Evolutionary conservation across 495 filamentous ascomycete genomes (phyloP).

Genomic region (Lindgomyces ingoldianus): DNA sequence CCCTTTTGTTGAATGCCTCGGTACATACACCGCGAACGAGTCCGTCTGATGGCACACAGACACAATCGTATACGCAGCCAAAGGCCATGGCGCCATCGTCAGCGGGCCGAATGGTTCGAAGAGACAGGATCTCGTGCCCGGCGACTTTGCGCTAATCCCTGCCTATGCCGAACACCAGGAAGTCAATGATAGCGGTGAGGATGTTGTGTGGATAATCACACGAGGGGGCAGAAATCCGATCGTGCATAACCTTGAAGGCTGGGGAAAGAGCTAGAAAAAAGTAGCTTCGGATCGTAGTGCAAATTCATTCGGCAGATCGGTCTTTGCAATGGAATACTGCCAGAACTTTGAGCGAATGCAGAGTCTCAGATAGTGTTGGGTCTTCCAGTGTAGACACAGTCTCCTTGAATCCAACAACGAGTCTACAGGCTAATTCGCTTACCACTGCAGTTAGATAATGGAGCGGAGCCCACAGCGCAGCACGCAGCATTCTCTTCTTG

Average conservation of each 20-base stretch:
- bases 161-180: slow-evolving; percentile 67
- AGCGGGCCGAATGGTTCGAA: slow-evolving; percentile 48
- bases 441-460: too few species aligned
- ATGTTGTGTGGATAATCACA: slow-evolving; percentile 62
- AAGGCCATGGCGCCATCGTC: slow-evolving; percentile 53
- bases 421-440: too few species aligned
- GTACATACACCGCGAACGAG: neutral
- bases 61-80: slow-evolving; percentile 56
- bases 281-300: too few species aligned
- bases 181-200: slow-evolving; percentile 62
- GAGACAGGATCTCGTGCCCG: slow-evolving; percentile 56
- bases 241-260: slow-evolving; percentile 59
- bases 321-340: too few species aligned
- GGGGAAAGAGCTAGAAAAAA: slow-evolving; percentile 52
- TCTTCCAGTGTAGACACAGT: too few species aligned
- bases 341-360: too few species aligned
- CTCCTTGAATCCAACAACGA: too few species aligned
- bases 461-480: too few species aligned
- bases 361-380: too few species aligned
- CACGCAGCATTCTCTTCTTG: too few species aligned
- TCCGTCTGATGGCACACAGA: slow-evolving; percentile 40
- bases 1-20: neutral
- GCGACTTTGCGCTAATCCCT: slow-evolving; percentile 67
- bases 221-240: slow-evolving; percentile 58
- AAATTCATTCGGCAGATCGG: too few species aligned